Base-by-base conservation (phyloP, 495 filamentous ascomycete species). In the Extremus antarcticus region DNA sequence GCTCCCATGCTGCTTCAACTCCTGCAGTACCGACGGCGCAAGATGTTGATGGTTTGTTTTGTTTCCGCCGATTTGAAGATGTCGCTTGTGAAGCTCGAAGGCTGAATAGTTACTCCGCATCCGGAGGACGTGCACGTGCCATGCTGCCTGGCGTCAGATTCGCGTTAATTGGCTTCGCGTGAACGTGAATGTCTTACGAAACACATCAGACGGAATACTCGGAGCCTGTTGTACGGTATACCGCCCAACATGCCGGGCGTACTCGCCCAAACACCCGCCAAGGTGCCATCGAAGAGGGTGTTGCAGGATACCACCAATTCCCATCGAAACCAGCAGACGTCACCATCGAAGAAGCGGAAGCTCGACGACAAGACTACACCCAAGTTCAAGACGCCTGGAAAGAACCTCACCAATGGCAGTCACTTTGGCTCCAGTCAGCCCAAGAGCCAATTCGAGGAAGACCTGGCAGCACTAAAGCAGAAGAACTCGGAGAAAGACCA, bases 401-500 rank as follows among this genome's bases (percentile, higher is more conserved):
- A 83, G 60, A 77, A 75, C 59, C 72, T 70, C 4, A 70, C 74
- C 10, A 83, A 80, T 66, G 78, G 77, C 35, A 83, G 32, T 7
- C 49, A 77, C 55, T 65, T 84, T 29, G 79, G 80, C 29, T 91
- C 88, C 0, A 91, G 80, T 57, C 89, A 94, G 72, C 80, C 83
- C 2, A 94, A 94, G 70, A 94, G 88, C 67, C 79, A 83, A 54
- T 99, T 99, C 63, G 92, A 97, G 70, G 84, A 84, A 60, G 89
- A 95, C 67, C 88, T 97, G 39, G 79, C 72, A 15, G 88, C 80
- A 1, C 75, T 95, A 62, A 95, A 88, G 71, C 72, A 85, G 62
- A 85, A 74, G 65, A 95, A 92, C 65, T 75, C 87, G 1, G 94
- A 97, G 64, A 91, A 84, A 67, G 92, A 97, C 68, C 92, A 99